Percentiles rank a stretch among this genome's conserved stretches.
phyloP scores from a whole-genome alignment of 2,329 filamentous ascomycete species.

The Chaetomium sp. region DNA sequence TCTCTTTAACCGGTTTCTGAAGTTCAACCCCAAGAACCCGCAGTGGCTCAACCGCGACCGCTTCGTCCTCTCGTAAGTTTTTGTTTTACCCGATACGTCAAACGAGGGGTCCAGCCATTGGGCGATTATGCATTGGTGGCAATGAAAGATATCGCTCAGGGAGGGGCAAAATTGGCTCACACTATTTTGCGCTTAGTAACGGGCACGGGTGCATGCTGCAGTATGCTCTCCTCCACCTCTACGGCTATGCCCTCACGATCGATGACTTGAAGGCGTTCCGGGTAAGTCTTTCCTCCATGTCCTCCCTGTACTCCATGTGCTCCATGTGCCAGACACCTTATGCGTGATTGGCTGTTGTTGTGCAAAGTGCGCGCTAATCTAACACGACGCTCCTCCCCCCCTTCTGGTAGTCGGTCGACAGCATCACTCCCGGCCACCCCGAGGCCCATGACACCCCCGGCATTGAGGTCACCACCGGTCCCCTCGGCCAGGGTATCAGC shows the following conservation, averaged over 20 bases:
- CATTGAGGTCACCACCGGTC: slow-evolving; percentile 95
- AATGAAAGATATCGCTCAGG: neutral
- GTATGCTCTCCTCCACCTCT: slow-evolving; percentile 95
- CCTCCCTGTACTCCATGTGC: neutral
- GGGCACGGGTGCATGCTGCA: slow-evolving; percentile 99
- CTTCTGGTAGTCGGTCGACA: slow-evolving; percentile 42
- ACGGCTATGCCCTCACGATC: slow-evolving; percentile 78
- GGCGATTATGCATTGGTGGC: too few species aligned
- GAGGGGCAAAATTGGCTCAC: neutral
- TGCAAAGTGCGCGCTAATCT: too few species aligned
- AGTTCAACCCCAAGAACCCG: slow-evolving; percentile 99
- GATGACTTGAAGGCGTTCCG: slow-evolving; percentile 96
- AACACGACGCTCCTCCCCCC: too few species aligned
- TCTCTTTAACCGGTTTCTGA: slow-evolving; percentile 98
- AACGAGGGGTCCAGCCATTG: too few species aligned
- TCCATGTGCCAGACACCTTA: too few species aligned
- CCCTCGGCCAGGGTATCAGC: slow-evolving; percentile 92
- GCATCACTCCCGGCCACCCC: slow-evolving; percentile 91
- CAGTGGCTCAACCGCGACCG: slow-evolving; percentile 95
- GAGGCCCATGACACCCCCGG: slow-evolving; percentile 95
- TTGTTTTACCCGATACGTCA: neutral
- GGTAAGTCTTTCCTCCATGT: slow-evolving; percentile 50
- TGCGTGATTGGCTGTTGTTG: too few species aligned
- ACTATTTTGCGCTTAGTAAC: slow-evolving; percentile 54
- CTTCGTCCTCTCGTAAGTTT: slow-evolving; percentile 94